Evolutionary conservation across 1,284 basidiomycete species (phyloP), one percentile per base, ranked within the genome.

Genomic region (Hypsizygus ulmarius): DNA sequence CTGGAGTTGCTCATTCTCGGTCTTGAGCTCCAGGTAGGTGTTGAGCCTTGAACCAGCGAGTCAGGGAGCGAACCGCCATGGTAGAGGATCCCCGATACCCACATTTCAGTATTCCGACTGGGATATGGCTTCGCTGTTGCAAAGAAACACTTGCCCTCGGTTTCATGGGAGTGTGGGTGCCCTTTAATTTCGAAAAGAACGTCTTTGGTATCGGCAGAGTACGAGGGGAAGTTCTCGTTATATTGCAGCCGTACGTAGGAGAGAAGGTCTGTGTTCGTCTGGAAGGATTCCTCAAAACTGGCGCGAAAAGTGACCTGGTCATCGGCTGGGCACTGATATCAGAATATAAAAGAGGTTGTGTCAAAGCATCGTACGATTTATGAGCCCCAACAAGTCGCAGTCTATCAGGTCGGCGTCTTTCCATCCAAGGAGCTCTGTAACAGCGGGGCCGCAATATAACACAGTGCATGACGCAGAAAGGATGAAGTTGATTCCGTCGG

Each of bases 121-220:
- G 88, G 86, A 62, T 86, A 88, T 2, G 87, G 87, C 57, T 82
- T 82, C n/a, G 86, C 87, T 58, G 82, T 78, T 11, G 77, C 78
- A 56, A 91, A 84, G 64, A 88, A 78, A 57, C 81, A 87, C 52
- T 73, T 75, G 49, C 73, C 73, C 44, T 63, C 61, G 25, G 39
- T 33, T 30, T 61, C 60, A 27, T 71, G 64, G 27, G 74, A 78
- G 60, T 84, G 78, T 1, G 87, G 78, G 53, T 79, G 75, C 2
- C 87, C 88, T 50, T 80, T 81, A 43, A 92, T 66, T 61, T 92
- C 90, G 56, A 90, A 88, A 8, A 91, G 71, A 6, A 84, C 66
- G 58, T 82, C 78, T 59, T 74, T 72, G 21, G 64, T 58, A 47
- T 55, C 57, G 5, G 34, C 40, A 15, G 48, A 32, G 63, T 48